Conservation (phyloP, 1,284 basidiomycete species). For the Bothia castanella region DNA sequence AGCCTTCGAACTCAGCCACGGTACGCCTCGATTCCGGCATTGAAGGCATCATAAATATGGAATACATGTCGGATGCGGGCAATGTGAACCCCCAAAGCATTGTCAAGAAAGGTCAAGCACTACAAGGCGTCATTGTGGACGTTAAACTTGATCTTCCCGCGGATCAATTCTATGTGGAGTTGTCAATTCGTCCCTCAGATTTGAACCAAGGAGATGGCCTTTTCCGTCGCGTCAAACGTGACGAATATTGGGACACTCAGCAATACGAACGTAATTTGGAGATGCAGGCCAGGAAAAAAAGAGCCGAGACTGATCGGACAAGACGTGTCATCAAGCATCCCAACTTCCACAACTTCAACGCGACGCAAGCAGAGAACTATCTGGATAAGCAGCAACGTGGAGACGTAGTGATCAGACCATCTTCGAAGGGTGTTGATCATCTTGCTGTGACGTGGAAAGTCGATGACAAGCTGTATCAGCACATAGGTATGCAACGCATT, state of each 20-base stretch:
- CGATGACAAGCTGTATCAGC: constrained; percentile 94
- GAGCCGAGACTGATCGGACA: constrained; percentile 71
- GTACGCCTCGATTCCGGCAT: constrained; percentile 90
- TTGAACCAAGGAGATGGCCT: constrained; percentile 62
- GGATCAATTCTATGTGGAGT: constrained; percentile 68
- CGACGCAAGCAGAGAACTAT: constrained; percentile 85
- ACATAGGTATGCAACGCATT: constrained; percentile 67
- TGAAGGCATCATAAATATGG: constrained; percentile 74
- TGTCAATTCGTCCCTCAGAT: constrained; percentile 75
- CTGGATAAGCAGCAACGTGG: constrained; percentile 90
- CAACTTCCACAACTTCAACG: constrained; percentile 96
- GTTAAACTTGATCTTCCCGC: constrained; percentile 60
- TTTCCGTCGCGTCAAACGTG: constrained; percentile 60
- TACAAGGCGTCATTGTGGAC: constrained; percentile 79
- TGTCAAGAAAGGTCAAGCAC: constrained; percentile 71
- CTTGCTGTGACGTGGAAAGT: constrained; percentile 99
- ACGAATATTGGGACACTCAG: constrained; percentile 65
- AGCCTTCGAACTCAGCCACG: constrained; percentile 42
- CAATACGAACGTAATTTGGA: constrained; percentile 71
- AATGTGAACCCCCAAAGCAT: constrained; percentile 44
- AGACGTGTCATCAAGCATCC: constrained; percentile 96
- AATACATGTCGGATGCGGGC: constrained; percentile 58
- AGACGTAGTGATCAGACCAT: constrained; percentile 94
- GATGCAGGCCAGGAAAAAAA: constrained; percentile 78
- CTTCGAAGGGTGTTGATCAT: constrained; percentile 91